These are phyloP conservation scores for Rhizoclosmatium globosum DNA, from an alignment of 192 early-diverging fungal genomes.

Conservation along the genomic window DNA sequence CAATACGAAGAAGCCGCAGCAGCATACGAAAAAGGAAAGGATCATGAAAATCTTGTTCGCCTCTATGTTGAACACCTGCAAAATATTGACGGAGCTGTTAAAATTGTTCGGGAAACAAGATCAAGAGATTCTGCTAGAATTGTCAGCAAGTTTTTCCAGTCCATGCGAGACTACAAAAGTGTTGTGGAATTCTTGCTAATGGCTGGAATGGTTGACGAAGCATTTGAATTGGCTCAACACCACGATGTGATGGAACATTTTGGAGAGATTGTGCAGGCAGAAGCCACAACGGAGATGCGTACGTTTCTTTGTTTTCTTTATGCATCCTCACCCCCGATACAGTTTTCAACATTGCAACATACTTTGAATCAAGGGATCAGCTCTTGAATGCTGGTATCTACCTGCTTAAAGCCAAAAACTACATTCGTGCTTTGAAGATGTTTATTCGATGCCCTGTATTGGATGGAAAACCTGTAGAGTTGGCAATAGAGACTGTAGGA, in stretches of 20 bases:
- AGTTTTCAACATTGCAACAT: slow-evolving; percentile 56
- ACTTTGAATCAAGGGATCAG: slow-evolving; percentile 56
- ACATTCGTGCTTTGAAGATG: slow-evolving; percentile 53
- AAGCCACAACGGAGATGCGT: slow-evolving; percentile 50
- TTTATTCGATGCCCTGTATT: slow-evolving; percentile 50
- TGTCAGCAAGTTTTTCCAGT: slow-evolving; percentile 59
- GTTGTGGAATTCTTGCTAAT: slow-evolving; percentile 66
- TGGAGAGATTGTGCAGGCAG: slow-evolving; percentile 57
- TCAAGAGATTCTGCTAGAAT: slow-evolving; percentile 59
- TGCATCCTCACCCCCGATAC: neutral
- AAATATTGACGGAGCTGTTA: slow-evolving; percentile 57
- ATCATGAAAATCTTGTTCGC: slow-evolving; percentile 59
- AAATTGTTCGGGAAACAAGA: slow-evolving; percentile 56
- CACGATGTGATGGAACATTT: slow-evolving; percentile 64
- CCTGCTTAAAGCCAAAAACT: slow-evolving; percentile 53
- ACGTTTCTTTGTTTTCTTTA: neutral
- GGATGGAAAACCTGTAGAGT: slow-evolving; percentile 48
- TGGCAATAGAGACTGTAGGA: slow-evolving; percentile 63
- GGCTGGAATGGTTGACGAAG: slow-evolving; percentile 64
- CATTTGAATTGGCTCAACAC: slow-evolving; percentile 64
- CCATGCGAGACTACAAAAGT: slow-evolving; percentile 53
- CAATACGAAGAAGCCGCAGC: slow-evolving; percentile 56
- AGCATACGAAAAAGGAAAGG: slow-evolving; percentile 62
- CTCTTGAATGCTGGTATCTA: slow-evolving; percentile 58
- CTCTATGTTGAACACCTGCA: slow-evolving; percentile 59